Conservation (phyloP, 768 basidiomycete genomes). For the Hygrophorus pudorinus region DNA sequence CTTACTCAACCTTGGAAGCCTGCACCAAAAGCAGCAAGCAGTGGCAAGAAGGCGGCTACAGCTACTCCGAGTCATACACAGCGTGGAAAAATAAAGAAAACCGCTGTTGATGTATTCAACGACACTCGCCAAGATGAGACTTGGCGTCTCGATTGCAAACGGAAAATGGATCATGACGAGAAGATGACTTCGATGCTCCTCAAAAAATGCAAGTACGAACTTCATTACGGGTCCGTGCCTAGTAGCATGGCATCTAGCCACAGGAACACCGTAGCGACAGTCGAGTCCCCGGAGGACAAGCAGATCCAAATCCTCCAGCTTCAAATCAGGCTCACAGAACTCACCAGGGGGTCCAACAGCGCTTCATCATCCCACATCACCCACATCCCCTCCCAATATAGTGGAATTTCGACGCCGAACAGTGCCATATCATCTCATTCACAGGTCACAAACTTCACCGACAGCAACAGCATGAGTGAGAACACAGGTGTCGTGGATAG, state of each 20-base stretch:
- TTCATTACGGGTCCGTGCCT: background rate
- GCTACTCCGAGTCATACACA: too few species aligned
- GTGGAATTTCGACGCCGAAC: background rate
- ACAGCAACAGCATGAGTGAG: too few species aligned
- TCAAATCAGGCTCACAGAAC: background rate
- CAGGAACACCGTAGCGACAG: background rate
- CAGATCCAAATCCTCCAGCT: background rate
- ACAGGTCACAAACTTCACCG: background rate
- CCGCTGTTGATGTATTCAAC: background rate
- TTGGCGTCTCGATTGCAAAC: background rate
- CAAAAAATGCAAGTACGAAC: slow-evolving; percentile 2
- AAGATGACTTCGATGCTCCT: background rate
- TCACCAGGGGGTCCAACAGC: background rate
- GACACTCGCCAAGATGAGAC: slow-evolving; percentile 1
- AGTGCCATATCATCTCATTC: background rate
- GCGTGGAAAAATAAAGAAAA: background rate
- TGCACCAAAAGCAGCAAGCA: background rate
- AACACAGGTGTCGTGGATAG: too few species aligned
- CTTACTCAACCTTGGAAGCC: background rate
- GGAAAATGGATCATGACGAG: background rate
- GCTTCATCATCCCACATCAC: background rate
- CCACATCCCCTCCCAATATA: background rate
- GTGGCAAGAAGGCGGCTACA: background rate
- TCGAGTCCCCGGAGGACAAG: background rate
- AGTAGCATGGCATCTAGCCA: background rate